Evolutionary conservation across 495 filamentous ascomycete genomes (phyloP), one percentile per base, ranked within the genome.

Genomic region (Lichenothelia convexa): DNA sequence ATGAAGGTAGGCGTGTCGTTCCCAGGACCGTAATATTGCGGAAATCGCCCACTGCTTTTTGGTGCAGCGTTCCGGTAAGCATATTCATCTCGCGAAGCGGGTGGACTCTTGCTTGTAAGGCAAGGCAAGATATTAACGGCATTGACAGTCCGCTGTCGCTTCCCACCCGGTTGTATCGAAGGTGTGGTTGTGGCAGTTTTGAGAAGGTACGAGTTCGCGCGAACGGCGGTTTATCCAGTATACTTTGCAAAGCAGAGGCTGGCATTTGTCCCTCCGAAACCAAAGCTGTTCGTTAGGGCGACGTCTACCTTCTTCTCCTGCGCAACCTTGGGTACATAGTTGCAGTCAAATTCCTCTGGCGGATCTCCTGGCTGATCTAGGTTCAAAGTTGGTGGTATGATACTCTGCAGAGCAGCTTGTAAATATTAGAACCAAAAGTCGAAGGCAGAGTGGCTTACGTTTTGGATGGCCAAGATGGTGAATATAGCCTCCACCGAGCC

Each of bases 261-360:
- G 30, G 86, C 86, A 60, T 95, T 95, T 6, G 89, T 97, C 20
- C 89, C 89, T 7, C 89, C 89, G 62, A 97, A 97, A 1, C 89
- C 89, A 64, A 97, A 97, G 50, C 87, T 95, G 49, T 97, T 97
- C 15, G 81, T 84, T 46, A 97, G 43, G 21, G 77, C 78, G 18
- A 86, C 79, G 39, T 77, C 64, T 17, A 94, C 73, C 7, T 60
- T 40, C 44, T 72, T 72, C 19, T 75, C 51, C 50, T 94, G 86
- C 2, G 80, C 64, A 21, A 62, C 42, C 1, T 72, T 61, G 0
- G 84, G 73, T 2, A 91, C 73, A 58, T 92, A 87, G 55, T 97
- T 94, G 62, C 83, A 93, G 36, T 75, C 63, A 34, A 85, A 82
- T 6, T 72, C 80, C 35, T 73, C 44, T 9, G 43, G 32, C 13